Conservation (phyloP, 1,284 basidiomycete genomes). For the Fomitiporia mediterranea region DNA sequence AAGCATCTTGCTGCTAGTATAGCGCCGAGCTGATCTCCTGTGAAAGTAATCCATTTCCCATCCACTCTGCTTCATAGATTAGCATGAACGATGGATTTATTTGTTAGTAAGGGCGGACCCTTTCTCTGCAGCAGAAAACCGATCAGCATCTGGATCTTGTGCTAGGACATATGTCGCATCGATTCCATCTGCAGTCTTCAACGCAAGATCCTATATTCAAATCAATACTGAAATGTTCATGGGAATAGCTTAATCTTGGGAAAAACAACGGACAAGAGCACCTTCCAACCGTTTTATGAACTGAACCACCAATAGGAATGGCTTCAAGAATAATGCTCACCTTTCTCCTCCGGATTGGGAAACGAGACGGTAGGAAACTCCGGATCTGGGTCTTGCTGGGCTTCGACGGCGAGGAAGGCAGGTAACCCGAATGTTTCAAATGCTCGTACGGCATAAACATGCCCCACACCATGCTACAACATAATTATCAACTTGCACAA, state of each 20-base stretch:
- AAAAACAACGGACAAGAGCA: constrained; percentile 43
- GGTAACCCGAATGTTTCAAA: constrained; percentile 57
- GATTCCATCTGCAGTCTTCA: constrained; percentile 50
- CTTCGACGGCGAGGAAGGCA: constrained; percentile 52
- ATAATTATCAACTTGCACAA: too few relatives aligned
- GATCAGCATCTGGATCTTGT: constrained; percentile 82
- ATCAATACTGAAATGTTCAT: neutral
- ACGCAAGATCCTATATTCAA: constrained; percentile 66
- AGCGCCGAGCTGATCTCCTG: constrained; percentile 79
- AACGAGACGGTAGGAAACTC: constrained; percentile 80
- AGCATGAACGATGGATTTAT: neutral
- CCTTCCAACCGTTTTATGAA: constrained; percentile 32
- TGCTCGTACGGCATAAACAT: constrained; percentile 52
- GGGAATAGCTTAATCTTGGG: neutral
- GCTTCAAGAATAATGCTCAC: constrained; percentile 32
- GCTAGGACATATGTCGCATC: constrained; percentile 65
- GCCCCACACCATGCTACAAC: constrained; percentile 78
- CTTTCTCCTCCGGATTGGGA: constrained; percentile 87
- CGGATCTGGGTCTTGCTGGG: constrained; percentile 70
- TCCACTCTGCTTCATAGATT: constrained; percentile 22
- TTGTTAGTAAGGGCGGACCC: constrained; percentile 36
- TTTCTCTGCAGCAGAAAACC: constrained; percentile 78
- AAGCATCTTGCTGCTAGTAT: constrained; percentile 65
- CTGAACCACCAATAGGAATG: constrained; percentile 13
- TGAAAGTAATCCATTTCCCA: constrained; percentile 68